Evolutionary conservation across 2,329 filamentous ascomycete genomes (phyloP).

Genomic region (Fusarium sp.): DNA sequence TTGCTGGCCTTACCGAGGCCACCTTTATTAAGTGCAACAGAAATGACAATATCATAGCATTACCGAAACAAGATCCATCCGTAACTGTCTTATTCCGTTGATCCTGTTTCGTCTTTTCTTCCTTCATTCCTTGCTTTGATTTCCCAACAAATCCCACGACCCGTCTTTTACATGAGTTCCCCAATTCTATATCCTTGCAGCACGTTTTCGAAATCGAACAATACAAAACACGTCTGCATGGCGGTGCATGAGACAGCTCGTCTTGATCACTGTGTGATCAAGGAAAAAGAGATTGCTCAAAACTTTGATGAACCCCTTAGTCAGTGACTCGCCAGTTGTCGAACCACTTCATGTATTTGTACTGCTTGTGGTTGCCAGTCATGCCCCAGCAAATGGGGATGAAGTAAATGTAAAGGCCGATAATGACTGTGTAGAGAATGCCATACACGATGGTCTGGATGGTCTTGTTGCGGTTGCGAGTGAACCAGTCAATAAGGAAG

Average conservation of each 20-base stretch:
- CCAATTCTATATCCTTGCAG: constrained; percentile 30
- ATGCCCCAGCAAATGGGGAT: constrained; percentile 97
- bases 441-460: constrained; percentile 76
- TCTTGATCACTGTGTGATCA: constrained; percentile 21
- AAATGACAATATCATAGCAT: constrained; percentile 42
- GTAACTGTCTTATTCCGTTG: constrained; percentile 30
- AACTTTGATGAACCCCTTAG: constrained; percentile 33
- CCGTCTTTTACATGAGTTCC: constrained; percentile 33
- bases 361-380: constrained; percentile 83
- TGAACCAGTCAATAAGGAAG: constrained; percentile 87
- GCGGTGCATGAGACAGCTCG: constrained; percentile 19
- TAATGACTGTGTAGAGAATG: constrained; percentile 74
- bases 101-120: constrained; percentile 36
- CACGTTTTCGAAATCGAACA: constrained; percentile 25
- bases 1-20: constrained; percentile 31
- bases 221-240: constrained; percentile 23
- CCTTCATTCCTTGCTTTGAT: constrained; percentile 22
- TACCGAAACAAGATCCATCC: constrained; percentile 39
- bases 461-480: constrained; percentile 69
- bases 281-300: constrained; percentile 11
- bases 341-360: constrained; percentile 94
- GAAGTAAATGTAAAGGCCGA: constrained; percentile 89
- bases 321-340: constrained; percentile 85
- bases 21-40: constrained; percentile 25
- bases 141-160: constrained; percentile 32